A percentile compares a stretch with the other conserved stretches of the same genome.
Evolutionary conservation across 1,139 yeast species (phyloP).

Genomic region (Geotrichum histeridarum): DNA sequence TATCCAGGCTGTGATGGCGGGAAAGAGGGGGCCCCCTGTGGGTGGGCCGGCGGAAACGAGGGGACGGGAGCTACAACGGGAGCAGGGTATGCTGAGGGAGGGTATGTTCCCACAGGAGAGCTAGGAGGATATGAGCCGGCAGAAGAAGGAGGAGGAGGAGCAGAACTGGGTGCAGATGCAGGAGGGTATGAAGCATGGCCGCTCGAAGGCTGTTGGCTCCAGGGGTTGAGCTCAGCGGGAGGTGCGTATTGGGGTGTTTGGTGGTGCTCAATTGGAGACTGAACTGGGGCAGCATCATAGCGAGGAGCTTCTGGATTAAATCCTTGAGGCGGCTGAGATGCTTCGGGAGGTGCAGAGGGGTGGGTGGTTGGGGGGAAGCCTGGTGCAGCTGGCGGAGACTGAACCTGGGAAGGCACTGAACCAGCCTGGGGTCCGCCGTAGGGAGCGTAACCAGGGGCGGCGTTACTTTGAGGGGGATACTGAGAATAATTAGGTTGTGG

Average conservation of each 20-base stretch:
- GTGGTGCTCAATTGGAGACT: not conserved
- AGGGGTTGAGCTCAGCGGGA: slow-evolving; percentile 6
- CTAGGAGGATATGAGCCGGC: not conserved
- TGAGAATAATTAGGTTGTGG: slow-evolving; percentile 4
- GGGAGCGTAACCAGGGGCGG: not conserved
- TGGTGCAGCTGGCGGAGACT: not conserved
- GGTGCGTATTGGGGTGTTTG: not conserved
- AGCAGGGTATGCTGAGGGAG: not conserved
- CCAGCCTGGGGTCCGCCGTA: not conserved
- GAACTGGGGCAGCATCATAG: not conserved
- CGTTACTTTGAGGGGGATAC: not conserved
- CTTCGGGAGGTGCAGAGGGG: not conserved
- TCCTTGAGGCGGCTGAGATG: not conserved
- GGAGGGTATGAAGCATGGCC: not conserved
- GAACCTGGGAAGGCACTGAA: not conserved
- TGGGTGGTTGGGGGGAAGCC: not conserved
- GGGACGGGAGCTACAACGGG: not conserved
- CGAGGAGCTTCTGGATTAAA: not conserved
- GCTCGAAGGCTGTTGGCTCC: slow-evolving; percentile 1
- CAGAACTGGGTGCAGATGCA: not conserved
- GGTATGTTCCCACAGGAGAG: not conserved
- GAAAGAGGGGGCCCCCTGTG: not conserved
- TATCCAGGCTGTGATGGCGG: not conserved
- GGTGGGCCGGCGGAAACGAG: not conserved
- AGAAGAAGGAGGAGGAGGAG: not conserved